Base-by-base conservation (phyloP, 2,329 filamentous ascomycete genomes). In the Aspergillus neoniger region DNA sequence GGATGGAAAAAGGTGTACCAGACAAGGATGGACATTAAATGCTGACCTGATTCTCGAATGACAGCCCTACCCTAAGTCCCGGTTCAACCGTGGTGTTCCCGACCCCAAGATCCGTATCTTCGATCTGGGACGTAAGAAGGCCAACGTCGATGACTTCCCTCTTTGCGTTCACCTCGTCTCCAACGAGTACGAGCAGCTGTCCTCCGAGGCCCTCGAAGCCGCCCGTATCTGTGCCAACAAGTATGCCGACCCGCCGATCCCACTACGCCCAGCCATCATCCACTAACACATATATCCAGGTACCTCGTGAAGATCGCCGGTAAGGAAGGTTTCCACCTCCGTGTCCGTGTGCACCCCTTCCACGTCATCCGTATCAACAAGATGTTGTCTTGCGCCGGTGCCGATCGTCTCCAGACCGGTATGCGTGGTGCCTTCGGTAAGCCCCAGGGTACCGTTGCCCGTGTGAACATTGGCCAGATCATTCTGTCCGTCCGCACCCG, bases 321-420 rank as follows among this genome's bases (percentile, higher is more conserved):
- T 80, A 89, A 89, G 82, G 86, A 89, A 85, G 83, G 84, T 80
- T 88, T 89, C 85, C 86, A 89, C 80, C 79, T 89, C 67, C 86
- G 86, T 70, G 85, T 88, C 76, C 86, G 95, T 80, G 93, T 92
- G 79, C 95, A 99, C 88, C 95, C 95, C 72, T 99, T 91, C 92
- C 95, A 99, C 88, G 95, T 99, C 84, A 91, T 99, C 87, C 95
- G 95, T 85, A 99, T 99, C 93, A 99, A 99, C 92, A 99, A 99
- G 91, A 99, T 99, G 95, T 94, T 99, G 92, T 98, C 95, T 80
- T 99, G 95, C 83, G 95, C 95, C 79, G 95, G 95, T 88, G 95
- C 95, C 89, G 95, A 99, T 98, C 92, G 95, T 90, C 87, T 99
- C 83, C 95, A 99, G 85, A 99, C 95, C 75, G 95, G 95, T 87